These are phyloP conservation scores for Entomophthora muscae DNA, from an alignment of 371 early-diverging fungal species.

Conservation along the genomic window DNA sequence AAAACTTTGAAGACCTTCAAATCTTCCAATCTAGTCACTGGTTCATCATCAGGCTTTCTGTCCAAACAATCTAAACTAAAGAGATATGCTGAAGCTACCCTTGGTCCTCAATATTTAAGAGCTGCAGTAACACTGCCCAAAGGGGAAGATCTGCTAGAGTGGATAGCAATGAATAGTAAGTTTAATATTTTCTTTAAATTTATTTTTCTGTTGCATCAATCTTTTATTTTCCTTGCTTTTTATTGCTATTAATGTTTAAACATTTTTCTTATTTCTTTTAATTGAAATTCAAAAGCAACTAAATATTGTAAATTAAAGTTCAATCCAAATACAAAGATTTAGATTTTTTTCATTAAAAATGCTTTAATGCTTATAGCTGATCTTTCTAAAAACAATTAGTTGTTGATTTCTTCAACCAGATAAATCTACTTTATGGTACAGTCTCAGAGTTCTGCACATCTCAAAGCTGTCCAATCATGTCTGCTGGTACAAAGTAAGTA, in stretches of 20 bases:
- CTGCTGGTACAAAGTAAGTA: constrained; percentile 45
- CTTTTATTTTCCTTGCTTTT: too few species aligned
- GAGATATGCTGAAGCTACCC: constrained; percentile 42
- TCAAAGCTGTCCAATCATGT: constrained; percentile 65
- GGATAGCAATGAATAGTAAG: constrained; percentile 69
- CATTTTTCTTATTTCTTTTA: too few species aligned
- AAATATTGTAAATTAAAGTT: too few species aligned
- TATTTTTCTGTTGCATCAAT: too few species aligned
- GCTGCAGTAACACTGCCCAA: constrained; percentile 58
- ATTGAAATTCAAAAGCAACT: too few species aligned
- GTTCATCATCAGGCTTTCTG: not conserved
- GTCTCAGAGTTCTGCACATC: constrained; percentile 66
- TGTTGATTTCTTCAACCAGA: constrained; percentile 85
- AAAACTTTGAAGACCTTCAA: too few species aligned
- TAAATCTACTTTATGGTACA: constrained; percentile 75
- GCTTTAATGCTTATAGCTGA: too few species aligned
- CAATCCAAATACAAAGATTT: too few species aligned
- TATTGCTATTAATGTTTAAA: too few species aligned
- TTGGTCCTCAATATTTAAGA: constrained; percentile 52
- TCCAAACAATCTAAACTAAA: constrained; percentile 33
- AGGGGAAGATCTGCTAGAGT: constrained; percentile 69
- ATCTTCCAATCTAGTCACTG: not conserved
- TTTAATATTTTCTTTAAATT: too few species aligned
- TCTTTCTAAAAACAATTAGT: constrained; percentile 15
- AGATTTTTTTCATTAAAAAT: too few species aligned